Conservation (phyloP, 2,329 filamentous ascomycete species). For the Venturia effusa region DNA sequence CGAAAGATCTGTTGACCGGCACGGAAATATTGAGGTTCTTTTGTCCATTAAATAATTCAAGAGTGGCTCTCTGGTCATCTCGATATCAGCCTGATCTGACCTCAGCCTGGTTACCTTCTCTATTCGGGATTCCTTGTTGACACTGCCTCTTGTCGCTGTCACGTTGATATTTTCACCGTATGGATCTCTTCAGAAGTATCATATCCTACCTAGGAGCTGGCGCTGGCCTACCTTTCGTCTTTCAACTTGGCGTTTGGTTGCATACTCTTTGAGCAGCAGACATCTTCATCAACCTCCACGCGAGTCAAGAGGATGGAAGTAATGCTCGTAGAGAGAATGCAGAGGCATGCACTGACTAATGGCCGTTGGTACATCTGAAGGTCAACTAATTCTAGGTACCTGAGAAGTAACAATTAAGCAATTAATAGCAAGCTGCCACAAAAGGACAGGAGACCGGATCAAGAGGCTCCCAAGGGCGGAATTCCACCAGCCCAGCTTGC, state of each 20-base stretch:
- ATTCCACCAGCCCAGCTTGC: neutral
- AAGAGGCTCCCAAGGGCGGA: neutral
- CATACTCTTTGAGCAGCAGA: neutral
- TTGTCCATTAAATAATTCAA: neutral
- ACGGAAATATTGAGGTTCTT: neutral
- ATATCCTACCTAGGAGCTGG: too few relatives aligned
- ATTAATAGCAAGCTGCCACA: too few relatives aligned
- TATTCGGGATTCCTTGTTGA: too few relatives aligned
- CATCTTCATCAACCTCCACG: neutral
- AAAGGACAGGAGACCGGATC: neutral
- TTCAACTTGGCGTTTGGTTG: neutral
- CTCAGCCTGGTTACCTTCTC: too few relatives aligned
- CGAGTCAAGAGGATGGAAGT: neutral
- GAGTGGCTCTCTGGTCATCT: neutral
- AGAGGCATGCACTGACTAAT: constrained; percentile 29
- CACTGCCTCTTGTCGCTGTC: too few relatives aligned
- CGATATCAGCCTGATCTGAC: neutral
- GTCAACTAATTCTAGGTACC: constrained; percentile 14
- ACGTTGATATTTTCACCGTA: too few relatives aligned
- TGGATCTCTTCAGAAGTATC: neutral
- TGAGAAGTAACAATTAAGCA: neutral
- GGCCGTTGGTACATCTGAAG: constrained; percentile 28
- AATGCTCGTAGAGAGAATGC: constrained; percentile 25
- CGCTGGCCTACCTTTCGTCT: neutral
- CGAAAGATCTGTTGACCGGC: neutral